These are phyloP conservation scores for Vaccinium vitisidaea DNA, from an alignment of 148 eudicot genomes.

Conservation along the genomic window DNA sequence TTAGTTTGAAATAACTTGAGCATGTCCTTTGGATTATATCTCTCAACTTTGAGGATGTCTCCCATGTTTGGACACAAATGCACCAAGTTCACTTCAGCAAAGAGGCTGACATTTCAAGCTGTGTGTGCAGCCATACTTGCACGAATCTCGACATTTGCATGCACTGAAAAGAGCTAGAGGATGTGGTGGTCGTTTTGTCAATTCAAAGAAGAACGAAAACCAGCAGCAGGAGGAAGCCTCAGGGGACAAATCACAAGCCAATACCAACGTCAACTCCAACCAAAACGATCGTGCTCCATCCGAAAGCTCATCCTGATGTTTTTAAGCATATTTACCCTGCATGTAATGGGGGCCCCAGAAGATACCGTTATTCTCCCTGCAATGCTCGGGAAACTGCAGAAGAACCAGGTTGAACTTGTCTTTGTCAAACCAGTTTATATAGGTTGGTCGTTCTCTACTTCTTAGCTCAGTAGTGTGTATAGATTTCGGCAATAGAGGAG, in stretches of 20 bases:
- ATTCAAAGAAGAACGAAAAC: constrained; percentile 40
- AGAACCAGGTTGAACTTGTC: not conserved
- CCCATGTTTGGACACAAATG: not conserved
- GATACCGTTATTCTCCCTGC: not conserved
- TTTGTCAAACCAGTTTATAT: not conserved
- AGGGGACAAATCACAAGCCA: constrained; percentile 29
- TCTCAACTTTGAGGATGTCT: not conserved
- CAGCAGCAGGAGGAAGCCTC: constrained; percentile 39
- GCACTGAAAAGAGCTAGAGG: constrained; percentile 62
- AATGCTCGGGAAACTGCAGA: not conserved
- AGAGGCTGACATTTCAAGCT: constrained; percentile 5
- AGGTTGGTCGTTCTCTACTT: not conserved
- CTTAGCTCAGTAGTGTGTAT: constrained; percentile 20
- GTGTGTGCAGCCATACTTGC: constrained; percentile 58
- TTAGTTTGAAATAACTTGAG: not conserved
- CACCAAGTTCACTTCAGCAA: not conserved
- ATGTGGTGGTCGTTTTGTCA: constrained; percentile 59
- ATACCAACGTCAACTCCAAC: constrained; percentile 33
- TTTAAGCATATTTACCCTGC: not conserved
- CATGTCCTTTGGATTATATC: not conserved
- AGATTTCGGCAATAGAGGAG: constrained; percentile 2
- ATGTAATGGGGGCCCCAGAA: constrained; percentile 8
- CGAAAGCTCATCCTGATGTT: constrained; percentile 24
- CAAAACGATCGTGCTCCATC: constrained; percentile 26
- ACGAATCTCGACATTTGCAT: constrained; percentile 67